A percentile compares a stretch with the other conserved stretches of the same genome.
These are phyloP conservation scores for Nematodospora anomalae DNA, from an alignment of 1,139 yeast species.

Conservation along the genomic window DNA sequence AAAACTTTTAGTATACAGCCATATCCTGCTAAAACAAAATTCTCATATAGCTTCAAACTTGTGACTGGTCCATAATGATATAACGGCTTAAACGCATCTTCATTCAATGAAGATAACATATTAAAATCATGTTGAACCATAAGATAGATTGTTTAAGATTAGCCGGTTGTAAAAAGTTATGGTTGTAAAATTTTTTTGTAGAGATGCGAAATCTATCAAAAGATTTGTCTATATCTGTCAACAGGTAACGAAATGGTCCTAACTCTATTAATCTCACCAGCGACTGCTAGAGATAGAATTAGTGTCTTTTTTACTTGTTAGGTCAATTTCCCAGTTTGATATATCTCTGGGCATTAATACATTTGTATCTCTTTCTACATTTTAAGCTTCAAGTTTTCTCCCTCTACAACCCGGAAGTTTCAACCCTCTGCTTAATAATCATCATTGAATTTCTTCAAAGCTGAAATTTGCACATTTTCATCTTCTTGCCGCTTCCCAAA, in stretches of 20 bases:
- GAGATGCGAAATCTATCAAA: not conserved
- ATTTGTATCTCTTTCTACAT: slow-evolving; percentile 26
- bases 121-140: slow-evolving; percentile 12
- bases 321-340: slow-evolving; percentile 26
- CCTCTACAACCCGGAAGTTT: slow-evolving; percentile 34
- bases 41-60: slow-evolving; percentile 48
- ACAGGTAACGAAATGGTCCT: no score
- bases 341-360: slow-evolving; percentile 42
- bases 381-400: slow-evolving; percentile 26
- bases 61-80: slow-evolving; percentile 78
- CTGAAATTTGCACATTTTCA: slow-evolving; percentile 1
- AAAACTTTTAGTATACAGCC: slow-evolving; percentile 69
- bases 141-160: not conserved
- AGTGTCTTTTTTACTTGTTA: slow-evolving; percentile 27
- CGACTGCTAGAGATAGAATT: slow-evolving; percentile 34
- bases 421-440: no score
- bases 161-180: not conserved
- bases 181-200: slow-evolving; percentile 4
- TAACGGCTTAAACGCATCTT: slow-evolving; percentile 21
- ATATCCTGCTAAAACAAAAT: slow-evolving; percentile 60
- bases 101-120: slow-evolving; percentile 20
- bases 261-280: slow-evolving; percentile 39
- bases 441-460: no score
- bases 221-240: not conserved
- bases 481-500: not conserved